Conservation (phyloP, 345 rosid species). For the Camelina hispida region DNA sequence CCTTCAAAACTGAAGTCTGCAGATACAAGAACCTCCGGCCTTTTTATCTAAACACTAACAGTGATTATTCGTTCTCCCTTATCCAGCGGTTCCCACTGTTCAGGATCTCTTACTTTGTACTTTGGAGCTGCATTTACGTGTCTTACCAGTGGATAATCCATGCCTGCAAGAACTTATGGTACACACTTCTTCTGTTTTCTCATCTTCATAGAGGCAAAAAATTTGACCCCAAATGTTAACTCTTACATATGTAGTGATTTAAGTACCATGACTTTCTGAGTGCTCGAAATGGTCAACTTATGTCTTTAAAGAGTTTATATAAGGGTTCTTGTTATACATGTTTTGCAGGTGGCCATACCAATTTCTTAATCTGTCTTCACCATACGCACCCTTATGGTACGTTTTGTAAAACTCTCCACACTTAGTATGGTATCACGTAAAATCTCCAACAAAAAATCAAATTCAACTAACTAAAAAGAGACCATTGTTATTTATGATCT, state of each 20-base stretch:
- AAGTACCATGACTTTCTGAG: constrained; percentile 25
- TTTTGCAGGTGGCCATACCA: constrained; percentile 92
- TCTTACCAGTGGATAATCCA: constrained; percentile 89
- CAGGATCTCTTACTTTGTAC: constrained; percentile 72
- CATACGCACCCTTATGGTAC: constrained; percentile 53
- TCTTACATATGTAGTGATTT: background rate
- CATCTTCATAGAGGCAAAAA: constrained; percentile 32
- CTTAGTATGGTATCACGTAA: background rate
- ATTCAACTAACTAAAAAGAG: background rate
- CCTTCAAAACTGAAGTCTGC: background rate
- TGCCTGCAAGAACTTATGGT: constrained; percentile 51
- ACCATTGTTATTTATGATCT: background rate
- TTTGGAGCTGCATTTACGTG: constrained; percentile 75
- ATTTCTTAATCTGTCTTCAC: constrained; percentile 76
- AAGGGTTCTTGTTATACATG: constrained; percentile 5
- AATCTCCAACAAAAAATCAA: background rate
- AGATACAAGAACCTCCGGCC: background rate
- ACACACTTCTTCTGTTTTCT: constrained; percentile 11
- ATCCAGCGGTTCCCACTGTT: constrained; percentile 83
- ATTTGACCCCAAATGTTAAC: background rate
- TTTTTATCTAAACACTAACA: background rate
- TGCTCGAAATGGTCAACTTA: background rate
- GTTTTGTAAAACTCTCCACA: background rate
- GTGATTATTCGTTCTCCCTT: background rate
- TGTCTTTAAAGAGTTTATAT: background rate